Percentiles rank a stretch among this genome's conserved stretches.
Conservation (phyloP, 306 rosid species). For the Cicer chorassanicum region DNA sequence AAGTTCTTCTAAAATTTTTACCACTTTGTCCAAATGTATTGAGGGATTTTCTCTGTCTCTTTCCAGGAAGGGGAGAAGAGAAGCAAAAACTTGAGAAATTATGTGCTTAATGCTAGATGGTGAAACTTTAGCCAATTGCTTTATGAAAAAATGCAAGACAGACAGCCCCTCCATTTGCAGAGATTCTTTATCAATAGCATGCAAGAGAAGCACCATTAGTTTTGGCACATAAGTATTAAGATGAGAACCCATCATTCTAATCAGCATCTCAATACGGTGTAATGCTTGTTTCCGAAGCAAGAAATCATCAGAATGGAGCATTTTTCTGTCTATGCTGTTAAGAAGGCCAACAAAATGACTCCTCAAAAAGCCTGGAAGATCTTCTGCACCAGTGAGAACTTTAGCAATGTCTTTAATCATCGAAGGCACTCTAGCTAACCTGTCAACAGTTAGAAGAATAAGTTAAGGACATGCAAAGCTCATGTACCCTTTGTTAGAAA, state of each 20-base stretch:
- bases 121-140: conserved; percentile 72
- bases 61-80: conserved; percentile 89
- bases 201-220: conserved; percentile 93
- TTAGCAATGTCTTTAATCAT: conserved; percentile 80
- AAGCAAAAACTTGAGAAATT: conserved; percentile 91
- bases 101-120: conserved; percentile 89
- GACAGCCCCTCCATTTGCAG: conserved; percentile 84
- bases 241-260: conserved; percentile 90
- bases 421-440: conserved; percentile 87
- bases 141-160: conserved; percentile 77
- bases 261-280: conserved; percentile 85
- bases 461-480: conserved; percentile 28
- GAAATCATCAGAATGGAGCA: conserved; percentile 88
- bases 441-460: conserved; percentile 55
- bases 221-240: conserved; percentile 90
- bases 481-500: conserved; percentile 14
- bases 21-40: conserved; percentile 75
- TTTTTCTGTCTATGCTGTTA: conserved; percentile 82
- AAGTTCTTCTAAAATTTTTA: conserved; percentile 79
- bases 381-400: conserved; percentile 87
- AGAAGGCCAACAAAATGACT: conserved; percentile 92
- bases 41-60: conserved; percentile 76
- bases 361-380: conserved; percentile 86
- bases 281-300: conserved; percentile 81
- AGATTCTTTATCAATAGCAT: conserved; percentile 73